phyloP scores from a whole-genome alignment of 2,329 filamentous ascomycete species.

The Fusarium keratoplasticum region DNA sequence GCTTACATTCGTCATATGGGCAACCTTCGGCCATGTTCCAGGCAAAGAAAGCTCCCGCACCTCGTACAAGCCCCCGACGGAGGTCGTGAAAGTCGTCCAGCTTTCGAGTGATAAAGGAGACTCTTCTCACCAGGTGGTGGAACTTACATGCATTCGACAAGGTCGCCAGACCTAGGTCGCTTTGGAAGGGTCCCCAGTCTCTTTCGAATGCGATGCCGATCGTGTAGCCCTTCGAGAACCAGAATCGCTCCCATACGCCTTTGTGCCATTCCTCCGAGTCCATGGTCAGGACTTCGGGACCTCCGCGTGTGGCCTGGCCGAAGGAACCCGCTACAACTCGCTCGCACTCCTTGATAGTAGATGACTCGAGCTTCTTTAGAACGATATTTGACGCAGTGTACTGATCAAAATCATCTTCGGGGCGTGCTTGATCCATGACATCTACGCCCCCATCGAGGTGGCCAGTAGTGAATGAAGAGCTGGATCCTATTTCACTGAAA shows the following conservation, averaged over 20 bases:
- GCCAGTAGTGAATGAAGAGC: not conserved
- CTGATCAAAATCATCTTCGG: not conserved
- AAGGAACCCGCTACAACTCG: not conserved
- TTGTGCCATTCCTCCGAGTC: not conserved
- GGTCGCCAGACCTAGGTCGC: not conserved
- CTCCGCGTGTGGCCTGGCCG: not conserved
- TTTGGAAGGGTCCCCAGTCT: not conserved
- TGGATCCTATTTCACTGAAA: not conserved
- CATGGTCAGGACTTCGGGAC: not conserved
- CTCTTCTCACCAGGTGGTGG: not conserved
- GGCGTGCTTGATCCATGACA: not conserved
- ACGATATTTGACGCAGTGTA: not conserved
- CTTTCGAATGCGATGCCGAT: not conserved
- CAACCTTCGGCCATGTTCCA: not conserved
- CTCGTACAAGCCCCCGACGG: not conserved
- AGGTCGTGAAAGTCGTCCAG: not conserved
- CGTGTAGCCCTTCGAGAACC: not conserved
- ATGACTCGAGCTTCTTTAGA: not conserved
- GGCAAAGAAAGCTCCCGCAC: not conserved
- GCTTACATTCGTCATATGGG: not conserved
- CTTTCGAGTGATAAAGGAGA: not conserved
- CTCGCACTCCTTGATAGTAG: fast-evolving
- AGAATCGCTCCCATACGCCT: not conserved
- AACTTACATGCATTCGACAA: not conserved
- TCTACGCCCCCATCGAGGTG: not conserved